phyloP scores from a whole-genome alignment of 129 eudicot species.

The Glebionis coronaria region DNA sequence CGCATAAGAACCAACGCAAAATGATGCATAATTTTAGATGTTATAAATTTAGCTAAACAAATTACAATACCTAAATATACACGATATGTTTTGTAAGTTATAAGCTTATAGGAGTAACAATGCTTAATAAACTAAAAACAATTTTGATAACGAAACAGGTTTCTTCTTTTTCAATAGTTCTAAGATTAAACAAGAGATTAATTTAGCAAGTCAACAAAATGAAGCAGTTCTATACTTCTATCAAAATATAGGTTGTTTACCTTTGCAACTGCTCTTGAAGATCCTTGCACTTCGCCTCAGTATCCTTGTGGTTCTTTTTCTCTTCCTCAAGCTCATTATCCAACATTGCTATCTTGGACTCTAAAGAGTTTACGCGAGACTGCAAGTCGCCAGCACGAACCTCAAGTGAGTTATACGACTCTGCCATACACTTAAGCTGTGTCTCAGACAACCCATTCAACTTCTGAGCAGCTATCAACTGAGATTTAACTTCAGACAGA shows the following conservation, averaged over 20 bases:
- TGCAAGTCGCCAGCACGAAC: conserved; percentile 70
- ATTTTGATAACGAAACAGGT: background rate
- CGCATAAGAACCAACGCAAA: background rate
- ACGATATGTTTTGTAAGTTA: no score
- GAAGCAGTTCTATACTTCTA: no score
- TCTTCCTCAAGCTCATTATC: conserved; percentile 74
- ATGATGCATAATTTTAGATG: no score
- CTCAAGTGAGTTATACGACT: conserved; percentile 89
- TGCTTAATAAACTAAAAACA: background rate
- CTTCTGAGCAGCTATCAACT: conserved; percentile 70
- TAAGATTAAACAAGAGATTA: no score
- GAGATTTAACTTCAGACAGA: conserved; percentile 74
- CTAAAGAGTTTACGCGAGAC: conserved; percentile 55
- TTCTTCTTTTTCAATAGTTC: no score
- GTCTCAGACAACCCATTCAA: conserved; percentile 86
- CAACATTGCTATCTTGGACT: conserved; percentile 49
- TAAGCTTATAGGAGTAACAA: no score
- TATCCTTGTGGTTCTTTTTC: conserved; percentile 54
- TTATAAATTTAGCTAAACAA: no score
- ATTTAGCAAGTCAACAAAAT: no score
- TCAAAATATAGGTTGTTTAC: conserved; percentile 30
- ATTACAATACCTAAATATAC: no score
- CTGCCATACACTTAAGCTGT: conserved; percentile 98
- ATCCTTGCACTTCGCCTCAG: conserved; percentile 60
- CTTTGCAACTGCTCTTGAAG: conserved; percentile 75